Evolutionary conservation across 768 basidiomycete species (phyloP), one percentile per base, ranked within the genome.

Genomic region (Plicaturopsis crispa): DNA sequence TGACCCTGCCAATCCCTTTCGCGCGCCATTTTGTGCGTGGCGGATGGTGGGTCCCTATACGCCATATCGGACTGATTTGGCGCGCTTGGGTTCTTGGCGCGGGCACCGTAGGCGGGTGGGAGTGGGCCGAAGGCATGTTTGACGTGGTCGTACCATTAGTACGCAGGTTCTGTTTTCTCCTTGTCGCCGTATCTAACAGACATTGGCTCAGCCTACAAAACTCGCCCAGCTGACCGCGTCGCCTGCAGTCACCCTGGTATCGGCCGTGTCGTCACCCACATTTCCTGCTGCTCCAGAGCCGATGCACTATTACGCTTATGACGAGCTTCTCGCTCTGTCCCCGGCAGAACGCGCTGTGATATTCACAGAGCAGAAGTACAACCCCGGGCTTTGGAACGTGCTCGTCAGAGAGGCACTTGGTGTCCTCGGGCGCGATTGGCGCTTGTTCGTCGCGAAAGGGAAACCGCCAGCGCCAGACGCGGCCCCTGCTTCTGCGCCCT

Each of bases 331-430:
- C 7, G 61, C 64, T 3, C 49, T 84, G 8, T 67, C 79, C 0
- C 52, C 60, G 8, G 52, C 67, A 1, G 68, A 66, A 23, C 69
- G 82, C 8, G 67, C 68, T 0, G 66, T 72, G 0, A 50, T 87
- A 1, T 87, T 85, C 48, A 69, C 69, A 1, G 84, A 87, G 47
- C 78, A 82, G 49, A 82, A 80, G 47, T 73, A 74, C 36, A 66
- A 61, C 6, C 79, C 78, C 0, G 75, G 62, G 36, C 56, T 84
- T 6, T 89, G 87, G 86, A 63, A 61, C 14, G 65, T 66, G 2
- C 59, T 87, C 22, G 63, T 64, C 6, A 69, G 83, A 4, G 75
- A 78, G 39, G 65, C 71, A 6, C 65, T 90, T 2, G 50, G 83
- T 7, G 52, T 71, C 5, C 64, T 89, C 1, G 85, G 83, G 6